Evolutionary conservation across 805 yeast species (phyloP), one percentile per base, ranked within the genome.

Genomic region (Ogataea haglerorum): DNA sequence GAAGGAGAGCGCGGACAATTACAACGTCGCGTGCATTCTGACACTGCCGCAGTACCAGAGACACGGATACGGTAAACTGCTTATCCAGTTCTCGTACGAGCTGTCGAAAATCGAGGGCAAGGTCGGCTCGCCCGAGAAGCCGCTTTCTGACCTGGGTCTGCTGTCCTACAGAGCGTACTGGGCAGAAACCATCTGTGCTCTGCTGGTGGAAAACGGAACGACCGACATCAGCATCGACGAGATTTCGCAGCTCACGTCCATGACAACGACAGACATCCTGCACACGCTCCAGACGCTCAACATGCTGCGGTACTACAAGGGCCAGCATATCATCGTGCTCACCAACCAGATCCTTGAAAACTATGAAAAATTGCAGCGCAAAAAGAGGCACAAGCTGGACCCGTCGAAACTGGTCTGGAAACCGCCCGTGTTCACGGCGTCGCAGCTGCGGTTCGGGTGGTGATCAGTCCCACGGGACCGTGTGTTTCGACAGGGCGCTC

Each of bases 111-210:
- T 80, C 38, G 99, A 93, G 57, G 80, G 83, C 38, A 93, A 93
- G 60, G 78, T 81, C 3, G 99, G 99, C 1, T 88, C 96, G 0
- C 99, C 99, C 0, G 99, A 93, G 64, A 93, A 93, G 58, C 99
- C 99, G 3, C 70, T 93, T 16, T 86, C 96, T 0, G 99, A 93
- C 72, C 72, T 93, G 57, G 99, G 99, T 29, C 70, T 93, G 23
- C 71, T 93, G 21, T 85, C 96, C 5, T 93, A 93, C 57, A 79
- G 99, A 62, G 96, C 97, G 0, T 93, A 76, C 59, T 93, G 99
- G 99, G 80, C 97, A 0, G 98, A 93, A 54, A 81, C 91, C 0
- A 70, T 93, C 44, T 80, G 89, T 10, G 80, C 78, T 38, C 59
- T 88, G 21, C 67, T 93, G 27, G 81, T 83, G 27, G 93, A 85